Evolutionary conservation across 768 basidiomycete genomes (phyloP).

Genomic region (Tulasnella sp.): DNA sequence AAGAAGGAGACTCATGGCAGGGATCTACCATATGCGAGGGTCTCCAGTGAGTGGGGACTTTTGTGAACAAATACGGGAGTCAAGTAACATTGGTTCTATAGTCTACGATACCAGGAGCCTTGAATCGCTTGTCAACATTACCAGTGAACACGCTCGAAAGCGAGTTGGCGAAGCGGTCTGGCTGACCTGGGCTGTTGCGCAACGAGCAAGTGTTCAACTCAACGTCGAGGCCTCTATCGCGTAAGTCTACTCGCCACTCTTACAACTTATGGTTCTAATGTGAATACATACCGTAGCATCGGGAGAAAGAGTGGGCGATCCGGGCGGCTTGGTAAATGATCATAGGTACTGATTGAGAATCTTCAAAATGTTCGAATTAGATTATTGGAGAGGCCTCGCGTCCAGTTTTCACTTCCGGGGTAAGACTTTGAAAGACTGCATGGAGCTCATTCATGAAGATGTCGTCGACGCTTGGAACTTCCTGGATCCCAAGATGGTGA

Average conservation of each 20-base stretch:
- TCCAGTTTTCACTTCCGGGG: slow-evolving; percentile 21
- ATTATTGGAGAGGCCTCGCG: slow-evolving; percentile 18
- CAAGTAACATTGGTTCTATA: too few species aligned
- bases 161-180: slow-evolving; percentile 1
- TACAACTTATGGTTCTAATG: not conserved
- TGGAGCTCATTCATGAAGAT: slow-evolving; percentile 21
- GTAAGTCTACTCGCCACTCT: slow-evolving; percentile 15
- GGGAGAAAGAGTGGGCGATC: slow-evolving; percentile 17
- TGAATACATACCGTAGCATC: not conserved
- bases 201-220: slow-evolving; percentile 11
- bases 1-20: not conserved
- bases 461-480: slow-evolving; percentile 26
- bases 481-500: not conserved
- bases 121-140: not conserved
- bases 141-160: not conserved
- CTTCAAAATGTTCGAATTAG: too few species aligned
- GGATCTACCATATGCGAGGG: too few species aligned
- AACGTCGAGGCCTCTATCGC: slow-evolving; percentile 21
- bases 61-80: too few species aligned
- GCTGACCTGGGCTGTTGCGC: slow-evolving; percentile 17
- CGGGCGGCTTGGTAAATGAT: too few species aligned
- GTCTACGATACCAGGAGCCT: too few species aligned
- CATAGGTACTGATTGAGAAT: too few species aligned
- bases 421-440: slow-evolving; percentile 17
- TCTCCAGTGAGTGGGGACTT: too few species aligned